Base-by-base conservation (phyloP, 805 yeast species). In the Candida coquimbonensis region DNA sequence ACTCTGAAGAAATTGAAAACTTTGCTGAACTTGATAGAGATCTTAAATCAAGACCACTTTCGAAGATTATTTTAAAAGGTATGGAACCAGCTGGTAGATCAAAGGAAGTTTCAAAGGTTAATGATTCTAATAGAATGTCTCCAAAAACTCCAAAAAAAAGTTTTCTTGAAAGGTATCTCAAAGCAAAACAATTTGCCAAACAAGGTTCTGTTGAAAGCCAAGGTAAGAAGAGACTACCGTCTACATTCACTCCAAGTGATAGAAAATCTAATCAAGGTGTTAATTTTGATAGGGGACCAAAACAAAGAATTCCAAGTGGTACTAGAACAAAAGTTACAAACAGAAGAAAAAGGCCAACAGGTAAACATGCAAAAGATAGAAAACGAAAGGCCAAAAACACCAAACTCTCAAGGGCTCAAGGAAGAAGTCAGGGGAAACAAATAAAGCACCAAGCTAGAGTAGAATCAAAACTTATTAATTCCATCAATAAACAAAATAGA, bases 181-280 rank as follows among this genome's bases (percentile, higher is more conserved):
- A 40, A 14, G 49, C 54, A 3, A 43, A 36, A 21, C 44, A 39
- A 14, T 50, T 50, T 39, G 49, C 52, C 6, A 48, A 49, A 32
- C 49, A 49, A 1, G 36, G 49, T 11, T 42, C 52, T 1, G 38
- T 45, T 38, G 38, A 40, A 29, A 42, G 46, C 21, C 19, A 34
- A 21, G 24, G 37, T 32, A 41, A 44, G 38, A 27, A 17, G 7
- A 37, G 42, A 21, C 26, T 44, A 14, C 49, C 32, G 38, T 51
- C 47, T 33, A 50, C 34, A 11, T 42, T 40, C 16, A 27, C 39
- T 4, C 43, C 47, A 11, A 36, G 42, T 8, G 55, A 51, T 31
- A 37, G 54, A 38, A 42, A 29, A 17, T 5, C 17, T 29, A 13
- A 11, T 29, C 31, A 29, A 9, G 31, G 6, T 29, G 6, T 11